Base-by-base conservation (phyloP, 371 early-diverging fungal species). In the Zychaea mexicana region DNA sequence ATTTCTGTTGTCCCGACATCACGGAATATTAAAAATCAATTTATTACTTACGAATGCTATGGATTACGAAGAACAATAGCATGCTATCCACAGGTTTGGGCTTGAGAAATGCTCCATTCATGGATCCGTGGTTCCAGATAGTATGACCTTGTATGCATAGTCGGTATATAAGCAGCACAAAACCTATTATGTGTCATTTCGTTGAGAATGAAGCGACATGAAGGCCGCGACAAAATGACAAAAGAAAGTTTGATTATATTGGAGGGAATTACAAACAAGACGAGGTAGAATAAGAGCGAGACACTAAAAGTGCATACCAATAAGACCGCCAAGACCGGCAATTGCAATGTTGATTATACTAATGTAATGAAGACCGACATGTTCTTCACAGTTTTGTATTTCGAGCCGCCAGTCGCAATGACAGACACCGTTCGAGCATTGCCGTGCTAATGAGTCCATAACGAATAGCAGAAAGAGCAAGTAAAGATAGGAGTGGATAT, bases 391-490 rank as follows among this genome's bases (percentile, higher is more conserved):
- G 19, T 49, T 63, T 2, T 60, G 19, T 17, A 75, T 65, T 3
- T 72, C 61, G 19, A 75, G 21, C 12, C 76, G 62, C 76, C 76
- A 75, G 55, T 75, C 76, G 39, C 72, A 72, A 42, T 72, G 70
- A 28, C 72, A 71, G 17, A 62, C 42, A 15, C 53, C 61, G 28
- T 67, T 64, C 10, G 60, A 30, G 52, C 72, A 75, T 53, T 65
- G 65, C 9, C 52, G 57, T 5, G 62, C 52, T 24, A 75, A 61
- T 17, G 65, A 65, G 7, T 65, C 38, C 30, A 52, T 21, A 31
- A 19, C 30, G 12, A 42, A 27, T 6, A 52, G 2, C 21, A 61
- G 46, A 58, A 38, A 21, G 22, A 39, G 13, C 5, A n/a, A 45
- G 45, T 9, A 21, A 46, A 46, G 39, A 49, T 38, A 53, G 30